Conservation (phyloP, 2,329 filamentous ascomycete species). For the Fusarium longipes region DNA sequence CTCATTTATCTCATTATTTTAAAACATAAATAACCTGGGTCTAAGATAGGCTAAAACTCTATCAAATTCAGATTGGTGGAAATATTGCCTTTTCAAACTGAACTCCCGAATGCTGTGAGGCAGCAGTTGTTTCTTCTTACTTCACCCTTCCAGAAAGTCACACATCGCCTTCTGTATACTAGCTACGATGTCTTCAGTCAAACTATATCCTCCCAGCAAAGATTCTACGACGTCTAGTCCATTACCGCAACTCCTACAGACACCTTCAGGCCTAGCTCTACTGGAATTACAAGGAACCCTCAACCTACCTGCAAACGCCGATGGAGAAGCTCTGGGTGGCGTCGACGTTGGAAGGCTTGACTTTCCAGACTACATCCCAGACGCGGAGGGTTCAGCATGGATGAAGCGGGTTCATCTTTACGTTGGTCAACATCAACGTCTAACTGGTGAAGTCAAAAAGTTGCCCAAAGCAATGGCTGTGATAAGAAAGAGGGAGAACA, state of each 20-base stretch:
- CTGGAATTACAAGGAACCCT: conserved; percentile 93
- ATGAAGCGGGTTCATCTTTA: conserved; percentile 92
- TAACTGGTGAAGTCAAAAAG: conserved; percentile 92
- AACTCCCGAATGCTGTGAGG: no score
- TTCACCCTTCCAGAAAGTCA: no score
- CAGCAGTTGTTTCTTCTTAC: no score
- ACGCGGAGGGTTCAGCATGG: conserved; percentile 71
- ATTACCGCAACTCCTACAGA: conserved; percentile 85
- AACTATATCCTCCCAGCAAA: conserved; percentile 56
- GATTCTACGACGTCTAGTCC: conserved; percentile 57
- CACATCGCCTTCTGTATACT: neutral
- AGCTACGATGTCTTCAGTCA: conserved; percentile 51
- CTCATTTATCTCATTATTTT: no score
- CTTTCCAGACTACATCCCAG: conserved; percentile 77
- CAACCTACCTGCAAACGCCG: conserved; percentile 70
- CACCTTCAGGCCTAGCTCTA: conserved; percentile 87
- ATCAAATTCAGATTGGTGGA: no score
- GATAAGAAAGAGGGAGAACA: conserved; percentile 68
- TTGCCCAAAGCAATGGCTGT: conserved; percentile 81
- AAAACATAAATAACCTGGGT: no score
- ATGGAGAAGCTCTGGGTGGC: conserved; percentile 48
- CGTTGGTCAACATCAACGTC: conserved; percentile 86
- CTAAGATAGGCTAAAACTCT: no score
- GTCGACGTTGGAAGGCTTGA: conserved; percentile 74
- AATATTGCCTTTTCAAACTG: no score